Evolutionary conservation across 148 eudicot species (phyloP).

Genomic region (Camellia lanceoleosa): DNA sequence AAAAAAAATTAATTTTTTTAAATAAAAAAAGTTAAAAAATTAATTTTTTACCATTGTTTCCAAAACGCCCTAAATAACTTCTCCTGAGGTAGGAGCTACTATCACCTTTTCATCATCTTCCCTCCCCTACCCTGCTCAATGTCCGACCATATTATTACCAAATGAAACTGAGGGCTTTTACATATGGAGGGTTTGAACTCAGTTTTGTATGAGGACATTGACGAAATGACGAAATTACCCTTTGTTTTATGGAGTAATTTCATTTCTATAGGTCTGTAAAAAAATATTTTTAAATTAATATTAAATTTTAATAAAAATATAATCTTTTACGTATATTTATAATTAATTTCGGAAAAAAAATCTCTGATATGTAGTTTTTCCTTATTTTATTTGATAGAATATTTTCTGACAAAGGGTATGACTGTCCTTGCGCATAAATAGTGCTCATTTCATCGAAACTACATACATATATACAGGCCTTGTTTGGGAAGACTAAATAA

Average conservation of each 20-base stretch:
- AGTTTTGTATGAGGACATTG: not conserved
- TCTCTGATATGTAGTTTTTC: not conserved
- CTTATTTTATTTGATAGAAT: not conserved
- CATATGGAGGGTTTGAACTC: not conserved
- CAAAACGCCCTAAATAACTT: too few species aligned
- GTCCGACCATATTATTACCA: conserved; percentile 17
- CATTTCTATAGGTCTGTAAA: too few species aligned
- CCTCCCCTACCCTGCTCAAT: conserved; percentile 6
- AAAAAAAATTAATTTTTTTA: too few species aligned
- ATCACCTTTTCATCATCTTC: conserved; percentile 1
- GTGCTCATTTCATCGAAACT: not conserved
- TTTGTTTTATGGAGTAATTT: not conserved
- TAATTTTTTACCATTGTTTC: too few species aligned
- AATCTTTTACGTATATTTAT: too few species aligned
- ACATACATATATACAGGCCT: not conserved
- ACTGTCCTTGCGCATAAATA: not conserved
- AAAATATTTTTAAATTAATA: too few species aligned
- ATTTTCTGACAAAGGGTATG: not conserved
- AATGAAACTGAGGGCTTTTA: conserved; percentile 6
- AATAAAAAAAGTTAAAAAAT: too few species aligned
- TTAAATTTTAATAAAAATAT: too few species aligned
- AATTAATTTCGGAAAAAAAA: too few species aligned
- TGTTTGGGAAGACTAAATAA: too few species aligned
- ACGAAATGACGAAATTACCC: not conserved
- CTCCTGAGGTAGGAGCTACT: not conserved